Evolutionary conservation across 2,329 filamentous ascomycete genomes (phyloP), one percentile per base, ranked within the genome.

Genomic region (Fusarium odoratissimum): DNA sequence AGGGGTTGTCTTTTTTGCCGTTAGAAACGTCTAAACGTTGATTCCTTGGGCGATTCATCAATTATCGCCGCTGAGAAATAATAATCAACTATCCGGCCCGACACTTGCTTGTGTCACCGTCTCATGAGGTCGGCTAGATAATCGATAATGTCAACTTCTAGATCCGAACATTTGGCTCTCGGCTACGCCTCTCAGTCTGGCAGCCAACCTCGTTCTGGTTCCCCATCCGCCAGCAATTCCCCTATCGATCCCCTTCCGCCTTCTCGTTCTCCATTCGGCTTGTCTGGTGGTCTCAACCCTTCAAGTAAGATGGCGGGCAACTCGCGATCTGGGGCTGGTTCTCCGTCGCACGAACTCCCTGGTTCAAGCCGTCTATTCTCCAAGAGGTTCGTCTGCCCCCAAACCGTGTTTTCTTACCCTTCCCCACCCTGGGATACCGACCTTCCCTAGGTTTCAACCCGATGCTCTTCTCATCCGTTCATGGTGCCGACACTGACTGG

Each of bases 71-170:
- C 71, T 67, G 68, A 73, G 73, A 74, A 54, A 76, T 75, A 77
- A 77, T 75, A 73, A 74, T 74, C 74, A 62, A 65, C 69, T 75
- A 67, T 73, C 76, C 73, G 73, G 70, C 76, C 76, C 49, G 74
- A 62, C 76, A 77, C 72, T 64, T 65, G 46, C 44, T 56, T 65
- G 71, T 73, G 74, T 75, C 76, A 70, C 74, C 72, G 69, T 77
- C 77, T 74, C 75, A 87, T 86, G 85, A 87, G 82, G 83, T 82
- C 83, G 82, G 84, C 84, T 83, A 84, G 80, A 85, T 93, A 95
- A 95, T 95, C 87, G 89, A 95, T 95, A 95, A 97, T 97, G 95
- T 93, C 93, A 87, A 93, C 90, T 85, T 88, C 92, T 83, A 92
- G 94, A 89, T 90, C 93, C 79, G 94, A 97, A 82, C 93, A 95